Conservation (phyloP, 768 basidiomycete genomes). For the Serpula lacrymans region DNA sequence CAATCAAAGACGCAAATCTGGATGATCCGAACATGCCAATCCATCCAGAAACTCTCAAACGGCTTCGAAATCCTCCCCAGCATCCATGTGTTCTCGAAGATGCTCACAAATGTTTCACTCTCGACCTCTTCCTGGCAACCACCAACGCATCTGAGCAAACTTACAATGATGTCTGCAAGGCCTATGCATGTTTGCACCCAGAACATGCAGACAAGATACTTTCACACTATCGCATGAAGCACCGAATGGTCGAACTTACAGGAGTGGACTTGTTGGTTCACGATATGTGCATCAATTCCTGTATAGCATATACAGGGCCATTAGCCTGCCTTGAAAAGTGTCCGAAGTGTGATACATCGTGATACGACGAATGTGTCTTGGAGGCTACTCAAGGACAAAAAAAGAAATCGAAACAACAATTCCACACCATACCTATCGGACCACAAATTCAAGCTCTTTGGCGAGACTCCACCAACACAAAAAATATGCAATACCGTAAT, state of each 20-base stretch:
- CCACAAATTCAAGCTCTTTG: conserved; percentile 3
- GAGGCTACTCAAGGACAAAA: neutral
- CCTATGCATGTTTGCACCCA: conserved; percentile 14
- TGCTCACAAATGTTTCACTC: conserved; percentile 26
- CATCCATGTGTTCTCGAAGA: conserved; percentile 14
- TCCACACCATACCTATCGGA: conserved; percentile 4
- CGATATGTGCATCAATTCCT: conserved; percentile 23
- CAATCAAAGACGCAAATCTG: conserved; percentile 9
- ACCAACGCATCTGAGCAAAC: conserved; percentile 29
- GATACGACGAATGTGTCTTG: conserved; percentile 13
- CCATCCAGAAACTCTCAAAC: conserved; percentile 12
- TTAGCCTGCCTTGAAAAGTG: conserved; percentile 17
- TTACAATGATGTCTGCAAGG: too few relatives aligned
- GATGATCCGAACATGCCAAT: conserved; percentile 11
- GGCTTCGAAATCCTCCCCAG: conserved; percentile 24
- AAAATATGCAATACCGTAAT: too few relatives aligned
- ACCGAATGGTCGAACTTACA: conserved; percentile 6
- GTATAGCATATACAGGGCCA: conserved; percentile 37
- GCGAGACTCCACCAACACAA: too few relatives aligned
- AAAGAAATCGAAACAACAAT: neutral
- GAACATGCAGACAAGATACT: conserved; percentile 8
- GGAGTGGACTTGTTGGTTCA: conserved; percentile 16
- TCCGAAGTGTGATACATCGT: conserved; percentile 21
- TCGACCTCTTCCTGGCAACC: too few relatives aligned
- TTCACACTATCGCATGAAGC: conserved; percentile 10